phyloP scores from a whole-genome alignment of 345 rosid genomes.

The Noccaea bulbosa region DNA sequence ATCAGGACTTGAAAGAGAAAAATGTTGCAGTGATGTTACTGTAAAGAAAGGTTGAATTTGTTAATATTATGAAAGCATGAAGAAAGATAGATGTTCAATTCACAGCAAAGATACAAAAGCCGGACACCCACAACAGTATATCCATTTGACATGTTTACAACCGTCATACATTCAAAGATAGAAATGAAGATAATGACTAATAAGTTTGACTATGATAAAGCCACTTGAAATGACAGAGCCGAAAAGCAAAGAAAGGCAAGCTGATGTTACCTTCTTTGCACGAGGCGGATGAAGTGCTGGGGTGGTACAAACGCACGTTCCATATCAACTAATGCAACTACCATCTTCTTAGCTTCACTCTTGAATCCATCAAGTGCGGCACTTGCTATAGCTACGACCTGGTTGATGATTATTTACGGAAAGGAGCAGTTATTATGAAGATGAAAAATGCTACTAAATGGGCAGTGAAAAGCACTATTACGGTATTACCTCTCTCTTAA shows the following conservation, averaged over 20 bases:
- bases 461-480: constrained; percentile 13
- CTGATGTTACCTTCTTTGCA: constrained; percentile 67
- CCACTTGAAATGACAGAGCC: constrained; percentile 21
- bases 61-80: background rate
- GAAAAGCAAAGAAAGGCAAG: constrained; percentile 8
- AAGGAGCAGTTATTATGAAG: background rate
- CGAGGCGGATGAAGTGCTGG: constrained; percentile 81
- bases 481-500: constrained; percentile 72
- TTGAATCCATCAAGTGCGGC: constrained; percentile 77
- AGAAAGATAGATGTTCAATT: constrained; percentile 11
- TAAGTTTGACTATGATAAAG: constrained; percentile 1
- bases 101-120: background rate
- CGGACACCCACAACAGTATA: constrained; percentile 7
- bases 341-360: constrained; percentile 81
- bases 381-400: constrained; percentile 80
- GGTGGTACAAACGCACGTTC: constrained; percentile 89
- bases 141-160: constrained; percentile 5
- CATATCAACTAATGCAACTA: constrained; percentile 81
- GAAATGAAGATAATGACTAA: background rate
- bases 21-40: constrained; percentile 14
- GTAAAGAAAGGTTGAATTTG: background rate
- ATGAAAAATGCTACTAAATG: constrained; percentile 9
- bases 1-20: constrained; percentile 9
- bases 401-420: constrained; percentile 16
- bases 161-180: background rate